A percentile compares a stretch with the other conserved stretches of the same genome.
phyloP scores from a whole-genome alignment of 164 flowering plant genomes.

The Vitis rupestris region DNA sequence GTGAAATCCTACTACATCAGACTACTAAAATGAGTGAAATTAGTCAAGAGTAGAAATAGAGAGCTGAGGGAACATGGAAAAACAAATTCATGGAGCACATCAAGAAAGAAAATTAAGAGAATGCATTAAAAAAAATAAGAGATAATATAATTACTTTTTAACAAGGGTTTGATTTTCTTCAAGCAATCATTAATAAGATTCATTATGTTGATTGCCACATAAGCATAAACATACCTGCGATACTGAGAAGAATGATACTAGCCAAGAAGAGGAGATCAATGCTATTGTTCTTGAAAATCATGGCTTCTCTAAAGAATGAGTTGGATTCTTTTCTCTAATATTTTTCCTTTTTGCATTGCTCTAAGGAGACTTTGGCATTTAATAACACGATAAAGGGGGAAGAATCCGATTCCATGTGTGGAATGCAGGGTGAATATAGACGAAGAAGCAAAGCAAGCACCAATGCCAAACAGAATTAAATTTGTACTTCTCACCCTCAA shows the following conservation, averaged over 20 bases:
- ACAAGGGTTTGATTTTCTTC: too few relatives aligned
- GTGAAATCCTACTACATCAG: too few relatives aligned
- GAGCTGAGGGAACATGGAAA: neutral
- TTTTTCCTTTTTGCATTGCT: too few relatives aligned
- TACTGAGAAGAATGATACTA: constrained; percentile 13
- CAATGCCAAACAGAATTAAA: neutral
- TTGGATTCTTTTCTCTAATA: neutral
- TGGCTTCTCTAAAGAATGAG: neutral
- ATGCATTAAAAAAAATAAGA: too few relatives aligned
- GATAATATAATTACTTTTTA: too few relatives aligned
- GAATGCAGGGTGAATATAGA: neutral
- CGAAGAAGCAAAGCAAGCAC: constrained; percentile 1
- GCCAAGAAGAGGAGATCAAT: neutral
- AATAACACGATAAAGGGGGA: neutral
- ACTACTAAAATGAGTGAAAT: too few relatives aligned
- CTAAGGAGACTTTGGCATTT: neutral
- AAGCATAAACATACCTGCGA: constrained; percentile 10
- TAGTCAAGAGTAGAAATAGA: neutral
- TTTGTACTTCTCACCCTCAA: too few relatives aligned
- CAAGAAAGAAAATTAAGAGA: too few relatives aligned
- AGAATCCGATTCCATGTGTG: neutral
- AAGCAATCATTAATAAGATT: too few relatives aligned
- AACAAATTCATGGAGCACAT: too few relatives aligned
- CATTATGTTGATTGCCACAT: too few relatives aligned
- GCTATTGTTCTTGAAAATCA: neutral